Percentiles rank a stretch among this genome's conserved stretches.
These are phyloP conservation scores for Macrophomina tecta DNA, from an alignment of 2,329 filamentous ascomycete species.

Conservation along the genomic window DNA sequence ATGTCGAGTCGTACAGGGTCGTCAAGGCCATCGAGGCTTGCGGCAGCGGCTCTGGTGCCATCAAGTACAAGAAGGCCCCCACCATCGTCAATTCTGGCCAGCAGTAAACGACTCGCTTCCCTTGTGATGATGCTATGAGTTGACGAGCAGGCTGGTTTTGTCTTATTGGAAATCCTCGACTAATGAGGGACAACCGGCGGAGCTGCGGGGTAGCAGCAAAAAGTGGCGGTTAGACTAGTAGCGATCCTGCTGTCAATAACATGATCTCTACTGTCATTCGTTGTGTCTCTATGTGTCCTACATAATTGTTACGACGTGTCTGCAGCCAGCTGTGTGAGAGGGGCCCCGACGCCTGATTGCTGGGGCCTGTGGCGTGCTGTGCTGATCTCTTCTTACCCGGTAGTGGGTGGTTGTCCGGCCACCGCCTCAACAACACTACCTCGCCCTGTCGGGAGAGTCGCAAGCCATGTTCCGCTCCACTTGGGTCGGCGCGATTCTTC, in stretches of 20 bases:
- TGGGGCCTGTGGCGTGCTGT: not conserved
- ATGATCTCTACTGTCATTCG: constrained; percentile 22
- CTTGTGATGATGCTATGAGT: constrained; percentile 21
- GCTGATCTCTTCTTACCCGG: constrained; percentile 7
- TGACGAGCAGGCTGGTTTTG: constrained; percentile 17
- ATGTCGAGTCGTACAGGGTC: constrained; percentile 58
- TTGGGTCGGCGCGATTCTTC: constrained; percentile 9
- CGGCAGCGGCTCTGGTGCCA: constrained; percentile 60
- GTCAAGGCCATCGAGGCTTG: constrained; percentile 66
- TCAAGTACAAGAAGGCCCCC: constrained; percentile 59
- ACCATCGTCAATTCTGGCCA: constrained; percentile 60
- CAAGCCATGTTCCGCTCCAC: constrained; percentile 15
- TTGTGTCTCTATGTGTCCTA: not conserved
- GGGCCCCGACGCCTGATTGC: too few species aligned
- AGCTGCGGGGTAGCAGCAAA: constrained; percentile 28
- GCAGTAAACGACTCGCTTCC: constrained; percentile 27
- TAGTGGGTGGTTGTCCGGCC: not conserved
- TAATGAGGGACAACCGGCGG: constrained; percentile 25
- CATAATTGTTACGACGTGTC: not conserved
- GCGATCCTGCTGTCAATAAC: constrained; percentile 21
- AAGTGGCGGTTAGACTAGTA: constrained; percentile 28
- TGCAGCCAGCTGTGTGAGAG: not conserved
- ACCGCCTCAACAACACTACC: not conserved
- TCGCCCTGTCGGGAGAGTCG: not conserved
- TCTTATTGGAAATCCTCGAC: not conserved